Conservation (phyloP, 768 basidiomycete species). For the Agrocybe chaxingu region DNA sequence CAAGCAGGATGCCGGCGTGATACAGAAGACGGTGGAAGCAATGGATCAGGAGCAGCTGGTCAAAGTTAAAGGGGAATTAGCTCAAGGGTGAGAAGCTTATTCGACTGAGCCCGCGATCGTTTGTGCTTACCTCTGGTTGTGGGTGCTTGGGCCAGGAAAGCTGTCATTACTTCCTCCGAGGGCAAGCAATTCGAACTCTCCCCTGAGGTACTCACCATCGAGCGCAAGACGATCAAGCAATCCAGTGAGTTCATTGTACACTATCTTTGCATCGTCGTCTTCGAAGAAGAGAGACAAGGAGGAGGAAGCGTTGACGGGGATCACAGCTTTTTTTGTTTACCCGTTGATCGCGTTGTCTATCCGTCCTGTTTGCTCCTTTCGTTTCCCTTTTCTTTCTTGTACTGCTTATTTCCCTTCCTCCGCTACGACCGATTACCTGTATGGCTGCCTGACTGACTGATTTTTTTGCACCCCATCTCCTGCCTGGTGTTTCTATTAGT, state of each 20-base stretch:
- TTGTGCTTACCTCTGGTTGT: not conserved
- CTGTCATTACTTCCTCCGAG: conserved; percentile 54
- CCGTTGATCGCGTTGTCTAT: not conserved
- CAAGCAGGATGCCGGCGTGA: conserved; percentile 71
- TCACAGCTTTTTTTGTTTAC: not conserved
- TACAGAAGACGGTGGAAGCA: conserved; percentile 62
- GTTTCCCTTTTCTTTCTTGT: conserved; percentile 6
- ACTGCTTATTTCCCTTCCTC: no score
- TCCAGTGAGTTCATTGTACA: conserved; percentile 49
- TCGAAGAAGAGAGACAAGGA: no score
- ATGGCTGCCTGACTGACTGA: no score
- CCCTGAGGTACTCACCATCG: conserved; percentile 71
- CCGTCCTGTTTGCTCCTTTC: conserved; percentile 2
- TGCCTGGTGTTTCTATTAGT: conserved; percentile 39
- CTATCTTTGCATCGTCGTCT: no score
- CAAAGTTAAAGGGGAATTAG: conserved; percentile 67
- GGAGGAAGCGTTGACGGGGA: no score
- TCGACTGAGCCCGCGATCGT: not conserved
- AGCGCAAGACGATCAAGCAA: conserved; percentile 84
- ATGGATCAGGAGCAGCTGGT: conserved; percentile 66
- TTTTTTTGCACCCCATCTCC: no score
- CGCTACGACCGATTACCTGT: no score
- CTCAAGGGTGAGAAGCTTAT: conserved; percentile 56
- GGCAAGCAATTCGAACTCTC: conserved; percentile 71
- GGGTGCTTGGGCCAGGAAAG: conserved; percentile 34